Evolutionary conservation across 805 yeast species (phyloP), one percentile per base, ranked within the genome.

Genomic region (Starmerella floricola): DNA sequence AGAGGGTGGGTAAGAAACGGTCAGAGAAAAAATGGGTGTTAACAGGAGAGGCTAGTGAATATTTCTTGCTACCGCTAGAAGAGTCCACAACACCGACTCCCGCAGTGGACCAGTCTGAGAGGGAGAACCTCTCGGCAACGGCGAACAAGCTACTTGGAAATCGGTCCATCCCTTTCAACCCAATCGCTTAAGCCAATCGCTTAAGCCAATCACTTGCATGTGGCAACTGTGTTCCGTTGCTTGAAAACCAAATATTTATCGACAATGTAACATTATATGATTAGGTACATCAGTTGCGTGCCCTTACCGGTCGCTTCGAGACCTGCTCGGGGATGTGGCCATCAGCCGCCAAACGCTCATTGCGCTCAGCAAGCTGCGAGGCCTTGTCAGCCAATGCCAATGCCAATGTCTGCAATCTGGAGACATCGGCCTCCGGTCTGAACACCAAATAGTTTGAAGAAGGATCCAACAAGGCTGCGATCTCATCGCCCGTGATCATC

Each of bases 341-440:
- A 53, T 84, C 82, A 36, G 81, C 73, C 41, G 83, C 80, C 40
- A 84, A 71, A 61, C 84, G 77, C 63, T 84, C 94, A 60, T 83
- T 84, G 67, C 83, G 76, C 62, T 85, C 95, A 42, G 80, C 73
- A 52, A 85, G 71, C 55, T 78, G 76, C 44, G 72, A 72, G 40
- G 82, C 79, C 69, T 79, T 81, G 48, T 85, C 95, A 49, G 84
- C 80, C 65, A 91, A 71, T 35, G 79, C 74, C 49, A 85, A 68
- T 17, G 95, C 93, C 57, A 88, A 72, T 60, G 81, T 85, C 69
- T 88, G 95, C 62, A 88, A 72, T 59, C 76, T 79, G 47, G 91
- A 71, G 53, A 85, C 73, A 59, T 82, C 94, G 40, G 76, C 82
- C 51, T 82, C 87, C 54, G 75, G 76, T 43, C 76, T 69, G 62